Base-by-base conservation (phyloP, 495 filamentous ascomycete genomes). In the Aspergillus biplanus region DNA sequence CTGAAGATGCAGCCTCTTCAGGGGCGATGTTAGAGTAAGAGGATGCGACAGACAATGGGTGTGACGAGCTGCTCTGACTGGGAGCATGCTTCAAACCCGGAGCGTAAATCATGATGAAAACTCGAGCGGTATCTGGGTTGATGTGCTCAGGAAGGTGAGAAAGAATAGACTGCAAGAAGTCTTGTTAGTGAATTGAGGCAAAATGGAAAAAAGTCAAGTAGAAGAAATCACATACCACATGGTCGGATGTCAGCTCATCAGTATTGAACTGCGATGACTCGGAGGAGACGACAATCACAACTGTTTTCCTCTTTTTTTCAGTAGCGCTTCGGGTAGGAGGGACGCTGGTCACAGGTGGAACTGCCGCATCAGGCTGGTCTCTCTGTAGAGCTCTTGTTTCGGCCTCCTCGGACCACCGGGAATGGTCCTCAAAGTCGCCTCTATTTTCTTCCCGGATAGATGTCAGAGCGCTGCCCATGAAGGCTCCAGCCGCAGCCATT, bases 31-130 rank as follows among this genome's bases (percentile, higher is more conserved):
- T 92, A 7, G 92, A 94, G 73, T 92, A 96, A 0, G 93, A 96
- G 8, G 92, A 96, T 62, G 89, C 86, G 59, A 93, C 79, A 13
- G 92, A 95, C 42, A 85, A 81, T 34, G 77, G 76, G 35, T 71
- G 74, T 33, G 75, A 78, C 31, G 71, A 69, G 67, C 71, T 75
- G 8, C 73, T 70, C 54, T 75, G 71, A 46, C 62, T 69, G 63
- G 77, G 73, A 16, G 83, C 78, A 63, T 90, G 88, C 75, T 90
- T 92, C 60, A 96, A 80, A 33, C 82, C 84, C 0, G 93, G 93
- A 12, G 91, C 86, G 71, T 97, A 96, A 71, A 97, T 96, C 60
- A 97, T 83, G 55, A 97, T 81, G 64, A 96, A 95, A 35, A 97
- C 81, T 65, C 89, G 87, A 50, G 86, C 83, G 32, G 81, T 86